Evolutionary conservation across 2,329 filamentous ascomycete species (phyloP).

Genomic region (Thelonectria blattea): DNA sequence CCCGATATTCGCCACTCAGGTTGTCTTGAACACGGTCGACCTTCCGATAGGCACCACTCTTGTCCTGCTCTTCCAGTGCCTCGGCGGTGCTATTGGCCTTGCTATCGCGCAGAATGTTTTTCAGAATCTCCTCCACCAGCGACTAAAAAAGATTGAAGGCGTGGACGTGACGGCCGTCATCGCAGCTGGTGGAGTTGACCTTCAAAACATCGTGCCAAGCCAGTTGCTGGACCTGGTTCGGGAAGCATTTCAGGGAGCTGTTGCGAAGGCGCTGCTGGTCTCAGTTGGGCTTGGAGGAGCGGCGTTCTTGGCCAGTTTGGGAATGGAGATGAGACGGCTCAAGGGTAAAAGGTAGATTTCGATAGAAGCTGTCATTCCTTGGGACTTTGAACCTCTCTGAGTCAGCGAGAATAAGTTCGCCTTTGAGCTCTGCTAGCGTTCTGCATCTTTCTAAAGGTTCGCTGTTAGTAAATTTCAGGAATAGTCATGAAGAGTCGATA

Average conservation of each 20-base stretch:
- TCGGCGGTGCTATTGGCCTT: constrained; percentile 46
- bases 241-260: constrained; percentile 23
- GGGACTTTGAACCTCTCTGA: too few relatives aligned
- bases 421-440: too few relatives aligned
- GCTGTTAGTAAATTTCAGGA: too few relatives aligned
- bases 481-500: too few relatives aligned
- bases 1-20: constrained; percentile 50
- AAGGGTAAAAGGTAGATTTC: constrained; percentile 6
- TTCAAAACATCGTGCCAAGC: constrained; percentile 23
- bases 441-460: too few relatives aligned
- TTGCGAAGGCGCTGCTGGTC: constrained; percentile 30
- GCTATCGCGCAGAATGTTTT: constrained; percentile 32
- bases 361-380: too few relatives aligned
- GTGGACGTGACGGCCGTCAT: constrained; percentile 22
- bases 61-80: constrained; percentile 52
- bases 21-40: constrained; percentile 47
- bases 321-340: constrained; percentile 29
- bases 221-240: constrained; percentile 19
- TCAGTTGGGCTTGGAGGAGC: constrained; percentile 26
- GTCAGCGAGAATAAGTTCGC: too few relatives aligned
- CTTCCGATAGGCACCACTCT: constrained; percentile 51
- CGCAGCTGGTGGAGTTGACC: constrained; percentile 21
- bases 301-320: constrained; percentile 27
- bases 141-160: constrained; percentile 11
- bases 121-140: constrained; percentile 18